A percentile compares a stretch with the other conserved stretches of the same genome.
These are phyloP conservation scores for Drosera spatulata DNA, from an alignment of 179 eudicot species.

Conservation along the genomic window DNA sequence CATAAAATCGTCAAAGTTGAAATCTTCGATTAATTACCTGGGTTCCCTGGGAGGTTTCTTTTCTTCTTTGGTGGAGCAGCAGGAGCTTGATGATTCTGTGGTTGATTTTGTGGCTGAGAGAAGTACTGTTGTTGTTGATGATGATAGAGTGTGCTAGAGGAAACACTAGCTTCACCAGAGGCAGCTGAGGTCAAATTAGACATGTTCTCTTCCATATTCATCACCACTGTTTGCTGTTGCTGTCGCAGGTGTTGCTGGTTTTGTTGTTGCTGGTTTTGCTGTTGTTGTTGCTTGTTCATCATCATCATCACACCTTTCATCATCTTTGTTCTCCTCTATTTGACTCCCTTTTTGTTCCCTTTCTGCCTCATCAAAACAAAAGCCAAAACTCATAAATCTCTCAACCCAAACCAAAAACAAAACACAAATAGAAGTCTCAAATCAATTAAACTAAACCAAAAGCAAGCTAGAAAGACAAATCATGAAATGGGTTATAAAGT, in stretches of 20 bases:
- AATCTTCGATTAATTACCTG: constrained; percentile 26
- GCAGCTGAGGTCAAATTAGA: constrained; percentile 56
- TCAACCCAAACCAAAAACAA: constrained; percentile 26
- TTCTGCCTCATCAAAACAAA: not conserved
- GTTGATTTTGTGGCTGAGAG: constrained; percentile 7
- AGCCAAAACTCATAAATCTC: constrained; percentile 8
- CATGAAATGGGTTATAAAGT: not conserved
- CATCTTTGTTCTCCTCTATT: constrained; percentile 5
- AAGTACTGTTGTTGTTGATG: constrained; percentile 17
- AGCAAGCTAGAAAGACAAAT: not conserved
- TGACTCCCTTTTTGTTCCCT: no score
- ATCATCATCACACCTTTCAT: constrained; percentile 16
- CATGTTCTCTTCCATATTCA: constrained; percentile 38
- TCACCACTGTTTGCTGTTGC: constrained; percentile 7
- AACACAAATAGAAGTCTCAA: not conserved
- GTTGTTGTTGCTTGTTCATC: constrained; percentile 15
- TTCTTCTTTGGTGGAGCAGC: constrained; percentile 36
- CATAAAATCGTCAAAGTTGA: not conserved
- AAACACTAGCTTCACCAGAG: constrained; percentile 51
- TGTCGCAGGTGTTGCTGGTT: no score
- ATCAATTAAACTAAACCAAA: not conserved
- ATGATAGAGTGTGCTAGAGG: constrained; percentile 19
- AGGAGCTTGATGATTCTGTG: constrained; percentile 5
- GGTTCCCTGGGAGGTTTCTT: constrained; percentile 80
- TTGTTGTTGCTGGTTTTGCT: constrained; percentile 5